Conservation (phyloP, 73 alveolate species). For the Uronychia binucleata region DNA sequence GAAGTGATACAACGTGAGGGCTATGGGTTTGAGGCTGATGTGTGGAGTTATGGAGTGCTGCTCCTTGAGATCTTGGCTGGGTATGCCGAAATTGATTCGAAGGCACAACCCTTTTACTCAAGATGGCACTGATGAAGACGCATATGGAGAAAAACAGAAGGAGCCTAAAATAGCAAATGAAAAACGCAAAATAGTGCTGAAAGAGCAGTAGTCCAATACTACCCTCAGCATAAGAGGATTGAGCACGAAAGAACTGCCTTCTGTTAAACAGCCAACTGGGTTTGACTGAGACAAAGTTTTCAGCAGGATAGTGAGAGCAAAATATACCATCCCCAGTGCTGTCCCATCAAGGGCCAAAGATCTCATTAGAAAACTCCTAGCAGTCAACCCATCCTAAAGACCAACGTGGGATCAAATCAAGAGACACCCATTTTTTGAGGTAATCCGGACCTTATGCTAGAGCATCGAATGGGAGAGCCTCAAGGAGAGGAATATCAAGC, state of each 20-base stretch:
- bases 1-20: constrained; percentile 83
- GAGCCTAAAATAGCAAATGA: too few species aligned
- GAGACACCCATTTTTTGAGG: neutral
- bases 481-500: too few species aligned
- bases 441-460: too few species aligned
- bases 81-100: neutral
- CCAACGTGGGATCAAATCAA: neutral
- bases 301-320: neutral
- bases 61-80: constrained; percentile 87
- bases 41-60: constrained; percentile 93
- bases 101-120: neutral
- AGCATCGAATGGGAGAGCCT: too few species aligned
- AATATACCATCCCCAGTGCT: neutral
- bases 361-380: neutral
- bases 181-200: neutral
- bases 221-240: too few species aligned
- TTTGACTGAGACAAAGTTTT: neutral
- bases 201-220: neutral
- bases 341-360: neutral
- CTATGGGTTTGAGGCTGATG: constrained; percentile 79
- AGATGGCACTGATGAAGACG: too few species aligned
- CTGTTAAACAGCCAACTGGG: neutral
- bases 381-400: neutral
- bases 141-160: too few species aligned
- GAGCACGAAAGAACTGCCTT: neutral